Evolutionary conservation across 768 basidiomycete species (phyloP).

Genomic region (Panaeolus papilionaceus): DNA sequence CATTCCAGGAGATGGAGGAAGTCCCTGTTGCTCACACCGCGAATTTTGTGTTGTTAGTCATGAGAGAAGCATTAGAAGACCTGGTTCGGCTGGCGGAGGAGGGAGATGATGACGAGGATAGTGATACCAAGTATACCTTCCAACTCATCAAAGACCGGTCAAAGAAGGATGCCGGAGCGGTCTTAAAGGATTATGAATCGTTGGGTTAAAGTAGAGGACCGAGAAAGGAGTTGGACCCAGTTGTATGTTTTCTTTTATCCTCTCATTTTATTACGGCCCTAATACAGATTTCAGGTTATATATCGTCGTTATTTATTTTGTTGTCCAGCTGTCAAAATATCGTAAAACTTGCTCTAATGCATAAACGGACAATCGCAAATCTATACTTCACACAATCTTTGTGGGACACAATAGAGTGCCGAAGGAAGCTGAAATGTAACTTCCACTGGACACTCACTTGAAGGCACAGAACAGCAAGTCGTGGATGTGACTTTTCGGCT

Average conservation of each 20-base stretch:
- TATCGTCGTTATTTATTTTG: constrained; percentile 11
- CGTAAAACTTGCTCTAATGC: constrained; percentile 8
- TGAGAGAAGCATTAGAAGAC: constrained; percentile 29
- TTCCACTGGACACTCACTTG: background rate
- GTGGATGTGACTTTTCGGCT: background rate
- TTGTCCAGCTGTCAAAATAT: constrained; percentile 3
- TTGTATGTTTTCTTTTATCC: background rate
- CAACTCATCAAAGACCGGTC: constrained; percentile 32
- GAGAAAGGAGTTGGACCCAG: background rate
- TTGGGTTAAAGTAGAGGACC: constrained; percentile 27
- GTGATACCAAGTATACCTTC: constrained; percentile 32
- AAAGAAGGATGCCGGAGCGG: constrained; percentile 33
- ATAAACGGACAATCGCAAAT: background rate
- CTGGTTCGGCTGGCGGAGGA: constrained; percentile 33
- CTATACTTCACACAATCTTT: background rate
- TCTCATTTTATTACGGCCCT: background rate
- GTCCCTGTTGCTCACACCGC: constrained; percentile 28
- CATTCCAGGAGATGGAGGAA: constrained; percentile 31
- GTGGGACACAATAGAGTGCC: background rate
- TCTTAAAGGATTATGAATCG: constrained; percentile 39
- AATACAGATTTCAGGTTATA: background rate
- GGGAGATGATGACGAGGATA: constrained; percentile 31
- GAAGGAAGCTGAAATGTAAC: background rate
- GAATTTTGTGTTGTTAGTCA: constrained; percentile 30
- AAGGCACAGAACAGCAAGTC: background rate